Evolutionary conservation across 2,329 filamentous ascomycete genomes (phyloP).

Genomic region (Plenodomus lindquistii): DNA sequence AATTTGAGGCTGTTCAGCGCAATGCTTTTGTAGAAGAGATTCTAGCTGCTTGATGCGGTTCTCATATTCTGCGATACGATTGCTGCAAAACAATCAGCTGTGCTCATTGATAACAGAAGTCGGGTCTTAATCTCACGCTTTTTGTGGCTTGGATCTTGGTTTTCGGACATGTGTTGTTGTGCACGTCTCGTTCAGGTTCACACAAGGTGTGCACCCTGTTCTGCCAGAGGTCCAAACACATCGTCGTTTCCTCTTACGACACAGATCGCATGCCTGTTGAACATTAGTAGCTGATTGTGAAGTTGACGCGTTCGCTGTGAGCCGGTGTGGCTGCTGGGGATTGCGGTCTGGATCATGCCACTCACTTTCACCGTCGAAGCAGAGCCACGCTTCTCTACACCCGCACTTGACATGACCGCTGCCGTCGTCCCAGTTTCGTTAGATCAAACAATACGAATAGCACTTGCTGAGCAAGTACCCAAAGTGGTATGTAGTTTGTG

Average conservation of each 20-base stretch:
- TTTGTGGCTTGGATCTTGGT: constrained; percentile 25
- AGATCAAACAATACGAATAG: background rate
- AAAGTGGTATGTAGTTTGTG: too few species aligned
- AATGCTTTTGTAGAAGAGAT: constrained; percentile 24
- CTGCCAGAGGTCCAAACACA: constrained; percentile 25
- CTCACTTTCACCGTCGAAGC: constrained; percentile 27
- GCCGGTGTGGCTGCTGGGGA: background rate
- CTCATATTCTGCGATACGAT: constrained; percentile 30
- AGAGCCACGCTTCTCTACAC: constrained; percentile 28
- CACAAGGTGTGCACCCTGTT: constrained; percentile 23
- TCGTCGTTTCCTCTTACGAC: constrained; percentile 28
- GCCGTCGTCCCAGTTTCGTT: background rate
- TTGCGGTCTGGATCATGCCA: background rate
- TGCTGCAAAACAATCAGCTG: constrained; percentile 3
- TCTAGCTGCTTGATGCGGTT: constrained; percentile 27
- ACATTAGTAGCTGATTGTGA: background rate
- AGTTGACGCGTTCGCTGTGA: background rate
- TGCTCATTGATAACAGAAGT: background rate
- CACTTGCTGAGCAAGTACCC: too few species aligned
- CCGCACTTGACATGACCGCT: constrained; percentile 17
- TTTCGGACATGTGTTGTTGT: constrained; percentile 30
- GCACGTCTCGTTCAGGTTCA: constrained; percentile 27
- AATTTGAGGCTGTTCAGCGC: constrained; percentile 22
- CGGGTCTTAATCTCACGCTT: constrained; percentile 11
- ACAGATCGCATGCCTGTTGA: constrained; percentile 30